Base-by-base conservation (phyloP, 2,329 filamentous ascomycete species). In the Penicillium janthinellum region DNA sequence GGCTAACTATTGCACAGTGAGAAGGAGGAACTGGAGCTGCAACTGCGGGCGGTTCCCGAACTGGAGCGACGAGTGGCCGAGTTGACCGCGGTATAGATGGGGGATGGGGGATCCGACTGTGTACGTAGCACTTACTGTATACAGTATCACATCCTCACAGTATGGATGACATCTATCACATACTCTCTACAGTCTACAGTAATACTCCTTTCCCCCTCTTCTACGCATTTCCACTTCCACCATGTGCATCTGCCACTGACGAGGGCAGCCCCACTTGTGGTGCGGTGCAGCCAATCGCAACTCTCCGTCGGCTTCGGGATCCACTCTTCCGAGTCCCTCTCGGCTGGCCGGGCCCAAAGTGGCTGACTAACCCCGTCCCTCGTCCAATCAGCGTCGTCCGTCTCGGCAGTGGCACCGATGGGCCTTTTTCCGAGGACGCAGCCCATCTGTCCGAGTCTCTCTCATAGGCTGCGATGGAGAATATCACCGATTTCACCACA, bases 11-110 rank as follows among this genome's bases (percentile, higher is more conserved):
- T 52, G 12, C 20, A 63, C 54, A 86, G 83, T 77, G 95, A 98
- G 82, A 96, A 90, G 77, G 95, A 99, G 73, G 94, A 98, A 66
- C 82, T 98, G 45, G 94, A 98, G 60, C 81, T 96, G 52, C 85
- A 91, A 74, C 79, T 99, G 54, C 83, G 95, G 60, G 89, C 92
- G 64, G 90, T 98, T 8, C 92, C 92, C 0, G 94, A 96, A 71
- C 84, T 96, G 65, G 89, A 97, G 83, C 88, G 89, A 74, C 84
- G 95, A 57, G 88, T 98, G 72, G 86, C 83, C 15, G 94, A 98
- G 78, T 78, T 98, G 75, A 90, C 83, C 57, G 82, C 81, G 35
- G 62, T 47, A 20, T 77, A 70, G 44, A 35, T 17, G 41, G 7
- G 7, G 12, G 5, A 17, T 35, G 17, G 17, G 17, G 17, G 17